Evolutionary conservation across 2,329 filamentous ascomycete species (phyloP), one percentile per base, ranked within the genome.

Genomic region (Ceratocystis variospora): DNA sequence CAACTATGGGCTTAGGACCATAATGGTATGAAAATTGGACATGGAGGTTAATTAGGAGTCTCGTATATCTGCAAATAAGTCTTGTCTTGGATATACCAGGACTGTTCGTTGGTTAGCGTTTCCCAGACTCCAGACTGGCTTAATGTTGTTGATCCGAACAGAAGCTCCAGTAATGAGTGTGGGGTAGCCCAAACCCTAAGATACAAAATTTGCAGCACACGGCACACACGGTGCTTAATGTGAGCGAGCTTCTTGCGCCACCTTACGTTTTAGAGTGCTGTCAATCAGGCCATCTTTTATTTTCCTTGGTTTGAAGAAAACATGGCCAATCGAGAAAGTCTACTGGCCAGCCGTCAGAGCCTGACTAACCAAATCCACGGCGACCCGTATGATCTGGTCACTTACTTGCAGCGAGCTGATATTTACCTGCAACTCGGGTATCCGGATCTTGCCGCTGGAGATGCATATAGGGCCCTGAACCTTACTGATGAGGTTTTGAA

Each of bases 401-500:
- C 87, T 6, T 87, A 86, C 70, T 78, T 89, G 66, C 81, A 87
- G 69, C 84, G 92, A 41, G 90, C 90, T 28, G 77, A 82, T 44
- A 79, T 88, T 53, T 85, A 96, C 74, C 82, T 85, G 17, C 79
- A 84, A 59, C 80, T 96, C 61, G 89, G 85, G 46, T 97, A 96
- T 74, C 90, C 90, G 0, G 94, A 99, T 74, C 83, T 99, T 48
- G 91, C 91, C 4, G 87, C 87, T 10, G 90, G 90, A 44, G 92
- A 96, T 78, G 90, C 90, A 4, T 97, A 97, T 74, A 87, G 88
- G 66, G 91, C 92, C 0, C 80, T 97, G n/a, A 82, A 96, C 3
- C 78, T 99, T 61, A 83, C 88, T 17, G 93, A 97, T 72, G 90
- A 94, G 70, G 82, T 90, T 45, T 76, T 81, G 69, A 87, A 94